Percentiles rank a stretch among this genome's conserved stretches.
phyloP scores from a whole-genome alignment of 345 rosid species.

The Gossypium thurberi region DNA sequence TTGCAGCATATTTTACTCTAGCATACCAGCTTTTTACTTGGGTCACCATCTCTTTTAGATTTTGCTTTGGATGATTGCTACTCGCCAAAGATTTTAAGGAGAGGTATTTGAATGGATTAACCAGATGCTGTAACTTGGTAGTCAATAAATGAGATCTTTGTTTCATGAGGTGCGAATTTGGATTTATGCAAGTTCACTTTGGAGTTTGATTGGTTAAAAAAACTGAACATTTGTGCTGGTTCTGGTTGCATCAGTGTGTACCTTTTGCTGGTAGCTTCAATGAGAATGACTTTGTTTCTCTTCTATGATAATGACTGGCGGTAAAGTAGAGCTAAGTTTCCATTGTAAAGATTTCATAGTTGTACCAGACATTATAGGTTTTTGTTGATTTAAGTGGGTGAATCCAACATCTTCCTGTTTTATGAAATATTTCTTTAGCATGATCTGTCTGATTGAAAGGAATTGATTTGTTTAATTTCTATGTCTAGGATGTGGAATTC shows the following conservation, averaged over 20 bases:
- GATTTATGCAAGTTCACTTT: not conserved
- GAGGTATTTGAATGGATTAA: not conserved
- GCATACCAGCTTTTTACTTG: not conserved
- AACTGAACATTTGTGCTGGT: not conserved
- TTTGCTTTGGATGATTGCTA: not conserved
- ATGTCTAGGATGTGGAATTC: not conserved
- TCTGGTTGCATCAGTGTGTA: not conserved
- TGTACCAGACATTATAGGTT: not conserved
- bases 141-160: not conserved
- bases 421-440: not conserved
- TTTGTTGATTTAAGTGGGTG: not conserved
- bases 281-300: not conserved
- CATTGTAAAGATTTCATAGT: constrained; percentile 1
- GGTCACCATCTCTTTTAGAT: not conserved
- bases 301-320: not conserved
- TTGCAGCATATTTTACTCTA: not conserved
- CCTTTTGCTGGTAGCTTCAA: not conserved
- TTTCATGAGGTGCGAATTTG: not conserved
- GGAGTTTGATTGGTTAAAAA: constrained; percentile 1
- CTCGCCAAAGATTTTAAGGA: not conserved
- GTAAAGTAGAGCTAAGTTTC: not conserved
- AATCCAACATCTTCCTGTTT: not conserved
- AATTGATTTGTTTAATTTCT: not conserved
- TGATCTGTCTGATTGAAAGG: not conserved
- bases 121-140: not conserved